Base-by-base conservation (phyloP, 306 rosid species). In the Cucumis melo region DNA sequence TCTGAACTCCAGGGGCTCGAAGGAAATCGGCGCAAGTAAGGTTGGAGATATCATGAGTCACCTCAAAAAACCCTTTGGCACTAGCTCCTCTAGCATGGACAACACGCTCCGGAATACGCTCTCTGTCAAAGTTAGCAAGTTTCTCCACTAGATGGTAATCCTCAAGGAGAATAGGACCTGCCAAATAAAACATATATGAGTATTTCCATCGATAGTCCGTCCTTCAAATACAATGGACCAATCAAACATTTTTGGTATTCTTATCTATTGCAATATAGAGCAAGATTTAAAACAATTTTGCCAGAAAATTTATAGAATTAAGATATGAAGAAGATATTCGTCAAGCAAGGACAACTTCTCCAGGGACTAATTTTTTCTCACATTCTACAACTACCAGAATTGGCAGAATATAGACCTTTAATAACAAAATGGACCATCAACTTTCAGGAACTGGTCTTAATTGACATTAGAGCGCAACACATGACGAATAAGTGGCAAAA, bases 31-130 rank as follows among this genome's bases (percentile, higher is more conserved):
- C 98, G 82, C 96, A 91, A 9, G 97, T 61, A 54, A 93, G 96
- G 84, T 89, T 83, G 70, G 98, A 65, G 61, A 93, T 77, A 77
- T 91, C 97, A 78, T 93, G 98, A 73, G 98, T 93, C 82, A 90
- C 97, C 90, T 93, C 96, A 81, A 93, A 93, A 81, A 93, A 93
- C n/a, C 98, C 97, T 87, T 93, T 93, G 48, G 97, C 98, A 87
- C 98, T 93, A 36, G 98, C 98, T 79, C 98, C 97, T 85, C 98
- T 91, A 7, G 98, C 98, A 82, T 93, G 98, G 61, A 93, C 98
- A 74, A 93, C 97, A 71, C 97, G 96, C 82, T 93, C 97, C 56
- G 98, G 98, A 76, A 88, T 91, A 51, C 97, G 74, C 75, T 93
- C 98, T 83, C 98, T 82, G 51, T 91, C 97, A 51, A 91, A 93